phyloP scores from a whole-genome alignment of 257 asterid genomes.

The Cinchona pubescens region DNA sequence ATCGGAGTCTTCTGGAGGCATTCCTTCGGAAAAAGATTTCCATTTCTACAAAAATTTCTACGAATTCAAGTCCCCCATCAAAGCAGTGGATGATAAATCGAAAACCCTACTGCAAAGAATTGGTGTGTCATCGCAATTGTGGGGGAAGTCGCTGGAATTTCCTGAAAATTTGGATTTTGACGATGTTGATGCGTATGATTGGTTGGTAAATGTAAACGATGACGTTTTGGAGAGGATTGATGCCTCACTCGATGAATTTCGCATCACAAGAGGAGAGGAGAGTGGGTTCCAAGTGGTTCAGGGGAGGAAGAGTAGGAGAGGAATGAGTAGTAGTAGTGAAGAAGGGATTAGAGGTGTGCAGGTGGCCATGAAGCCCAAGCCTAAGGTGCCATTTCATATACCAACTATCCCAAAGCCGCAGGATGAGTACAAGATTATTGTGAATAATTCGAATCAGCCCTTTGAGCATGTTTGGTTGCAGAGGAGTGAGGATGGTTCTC shows the following conservation, averaged over 20 bases:
- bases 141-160: slow-evolving; percentile 47
- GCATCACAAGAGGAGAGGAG: slow-evolving; percentile 21
- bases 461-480: slow-evolving; percentile 90
- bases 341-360: slow-evolving; percentile 45
- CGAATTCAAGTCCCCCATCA: slow-evolving; percentile 62
- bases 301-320: slow-evolving; percentile 66
- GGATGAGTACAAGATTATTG: slow-evolving; percentile 75
- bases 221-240: slow-evolving; percentile 68
- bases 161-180: slow-evolving; percentile 50
- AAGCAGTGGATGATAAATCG: slow-evolving; percentile 51
- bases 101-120: slow-evolving; percentile 38
- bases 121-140: slow-evolving; percentile 54
- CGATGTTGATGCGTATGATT: slow-evolving; percentile 72
- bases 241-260: slow-evolving; percentile 66
- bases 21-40: slow-evolving; percentile 72
- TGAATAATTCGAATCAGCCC: slow-evolving; percentile 75
- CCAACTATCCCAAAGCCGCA: slow-evolving; percentile 70
- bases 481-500: slow-evolving; percentile 68
- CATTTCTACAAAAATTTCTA: slow-evolving; percentile 78
- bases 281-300: slow-evolving; percentile 70
- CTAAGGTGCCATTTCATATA: slow-evolving; percentile 79
- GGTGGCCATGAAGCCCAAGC: slow-evolving; percentile 66
- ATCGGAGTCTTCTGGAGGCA: slow-evolving; percentile 71
- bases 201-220: slow-evolving; percentile 75
- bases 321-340: slow-evolving; percentile 24